These are phyloP conservation scores for Trametes villosa DNA, from an alignment of 768 basidiomycete genomes.

Conservation along the genomic window DNA sequence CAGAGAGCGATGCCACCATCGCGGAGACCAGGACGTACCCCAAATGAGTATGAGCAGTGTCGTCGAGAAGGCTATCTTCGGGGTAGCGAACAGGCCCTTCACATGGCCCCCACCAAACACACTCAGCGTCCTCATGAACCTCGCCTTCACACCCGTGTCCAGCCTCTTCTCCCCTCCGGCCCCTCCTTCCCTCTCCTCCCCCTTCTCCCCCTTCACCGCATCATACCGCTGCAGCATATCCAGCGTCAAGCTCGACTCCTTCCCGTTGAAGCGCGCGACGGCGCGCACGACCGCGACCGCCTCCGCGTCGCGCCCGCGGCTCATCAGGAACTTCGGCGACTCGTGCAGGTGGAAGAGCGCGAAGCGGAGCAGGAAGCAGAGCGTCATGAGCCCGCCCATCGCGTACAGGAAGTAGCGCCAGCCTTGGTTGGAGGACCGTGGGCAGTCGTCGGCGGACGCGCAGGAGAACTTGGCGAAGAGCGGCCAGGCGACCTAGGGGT, in stretches of 20 bases:
- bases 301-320: constrained; percentile 61
- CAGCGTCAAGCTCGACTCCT: constrained; percentile 49
- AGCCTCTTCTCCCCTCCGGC: constrained; percentile 22
- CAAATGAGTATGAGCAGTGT: constrained; percentile 54
- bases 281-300: constrained; percentile 66
- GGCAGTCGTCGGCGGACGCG: constrained; percentile 43
- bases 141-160: constrained; percentile 43
- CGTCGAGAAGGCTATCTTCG: constrained; percentile 55
- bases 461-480: constrained; percentile 74
- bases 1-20: too few relatives aligned
- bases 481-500: constrained; percentile 66
- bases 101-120: constrained; percentile 49
- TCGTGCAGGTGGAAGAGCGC: constrained; percentile 70
- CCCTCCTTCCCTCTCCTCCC: constrained; percentile 16
- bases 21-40: too few relatives aligned
- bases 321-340: constrained; percentile 74
- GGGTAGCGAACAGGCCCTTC: constrained; percentile 53
- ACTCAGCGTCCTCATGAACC: constrained; percentile 44
- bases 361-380: constrained; percentile 65
- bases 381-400: constrained; percentile 72
- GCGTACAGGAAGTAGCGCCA: constrained; percentile 79
- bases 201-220: background rate
- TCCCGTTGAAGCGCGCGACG: constrained; percentile 66
- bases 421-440: constrained; percentile 60
- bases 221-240: constrained; percentile 46